Evolutionary conservation across 1,139 yeast genomes (phyloP).

Genomic region (Suzukiozyma palmioleophila): DNA sequence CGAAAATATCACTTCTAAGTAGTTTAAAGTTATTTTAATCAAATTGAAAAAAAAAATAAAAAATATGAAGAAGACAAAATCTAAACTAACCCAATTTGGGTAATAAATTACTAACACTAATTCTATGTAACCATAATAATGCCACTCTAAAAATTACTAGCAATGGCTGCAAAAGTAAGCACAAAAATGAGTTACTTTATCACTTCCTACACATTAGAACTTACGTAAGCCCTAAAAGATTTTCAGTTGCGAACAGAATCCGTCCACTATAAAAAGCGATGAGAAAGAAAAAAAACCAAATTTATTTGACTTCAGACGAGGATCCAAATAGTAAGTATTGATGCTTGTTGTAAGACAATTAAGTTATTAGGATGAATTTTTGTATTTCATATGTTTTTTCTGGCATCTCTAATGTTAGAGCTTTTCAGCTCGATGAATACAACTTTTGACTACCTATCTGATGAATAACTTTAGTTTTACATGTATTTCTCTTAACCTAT

Average conservation of each 20-base stretch:
- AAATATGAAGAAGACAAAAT: no score
- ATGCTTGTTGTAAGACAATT: neutral
- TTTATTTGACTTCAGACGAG: neutral
- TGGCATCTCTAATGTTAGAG: conserved; percentile 74
- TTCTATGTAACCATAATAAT: no score
- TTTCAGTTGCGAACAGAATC: neutral
- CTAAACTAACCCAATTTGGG: no score
- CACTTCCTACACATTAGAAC: no score
- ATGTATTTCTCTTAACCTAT: conserved; percentile 1
- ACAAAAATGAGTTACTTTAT: no score
- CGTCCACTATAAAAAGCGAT: neutral
- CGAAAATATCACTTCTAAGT: no score
- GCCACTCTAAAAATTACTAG: no score
- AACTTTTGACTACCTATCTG: conserved; percentile 53
- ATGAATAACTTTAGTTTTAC: conserved; percentile 12
- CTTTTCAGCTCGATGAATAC: conserved; percentile 56
- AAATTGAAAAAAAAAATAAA: no score
- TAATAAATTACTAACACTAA: no score
- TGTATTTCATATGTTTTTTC: conserved; percentile 49
- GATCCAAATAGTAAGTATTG: neutral
- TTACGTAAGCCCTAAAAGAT: neutral
- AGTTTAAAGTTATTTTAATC: no score
- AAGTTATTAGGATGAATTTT: conserved; percentile 33
- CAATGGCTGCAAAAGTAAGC: no score
- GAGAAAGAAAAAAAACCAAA: neutral